Conservation (phyloP, 2,329 filamentous ascomycete species). For the Colletotrichum spinosum region DNA sequence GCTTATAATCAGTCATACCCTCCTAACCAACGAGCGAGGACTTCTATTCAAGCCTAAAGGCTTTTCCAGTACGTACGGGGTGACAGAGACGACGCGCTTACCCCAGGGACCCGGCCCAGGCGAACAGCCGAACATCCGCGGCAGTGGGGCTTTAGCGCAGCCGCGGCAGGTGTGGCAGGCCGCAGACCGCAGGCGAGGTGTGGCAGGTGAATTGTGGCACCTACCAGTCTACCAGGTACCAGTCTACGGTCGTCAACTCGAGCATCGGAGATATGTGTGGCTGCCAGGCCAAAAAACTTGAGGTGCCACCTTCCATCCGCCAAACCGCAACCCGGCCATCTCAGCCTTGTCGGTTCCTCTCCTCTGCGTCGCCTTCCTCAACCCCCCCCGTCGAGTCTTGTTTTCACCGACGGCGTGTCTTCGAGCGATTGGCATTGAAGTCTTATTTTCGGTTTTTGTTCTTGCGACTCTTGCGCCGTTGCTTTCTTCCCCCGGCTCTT, state of each 20-base stretch:
- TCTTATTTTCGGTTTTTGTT: background rate
- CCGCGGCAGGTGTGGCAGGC: conserved; percentile 16
- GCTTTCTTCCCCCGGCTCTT: conserved; percentile 10
- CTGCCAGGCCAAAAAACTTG: conserved; percentile 27
- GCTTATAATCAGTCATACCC: no score
- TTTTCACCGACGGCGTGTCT: conserved; percentile 27
- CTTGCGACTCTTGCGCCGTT: conserved; percentile 10
- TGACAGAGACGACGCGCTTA: conserved; percentile 18
- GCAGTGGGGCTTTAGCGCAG: conserved; percentile 17
- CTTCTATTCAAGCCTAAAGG: no score
- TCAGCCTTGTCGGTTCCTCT: conserved; percentile 36
- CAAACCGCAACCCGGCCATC: conserved; percentile 19
- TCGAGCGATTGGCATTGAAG: conserved; percentile 25
- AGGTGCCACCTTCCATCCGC: conserved; percentile 30
- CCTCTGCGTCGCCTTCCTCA: conserved; percentile 30
- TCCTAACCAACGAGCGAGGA: no score
- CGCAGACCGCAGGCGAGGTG: no score
- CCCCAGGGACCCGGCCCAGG: conserved; percentile 1
- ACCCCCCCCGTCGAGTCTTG: conserved; percentile 30
- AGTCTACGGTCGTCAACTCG: background rate
- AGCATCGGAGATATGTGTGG: conserved; percentile 10
- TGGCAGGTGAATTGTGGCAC: no score
- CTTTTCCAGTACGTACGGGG: background rate
- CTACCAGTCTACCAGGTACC: no score
- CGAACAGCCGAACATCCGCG: conserved; percentile 6